Evolutionary conservation across 306 rosid species (phyloP), one percentile per base, ranked within the genome.

Genomic region (Biancaea sappan): DNA sequence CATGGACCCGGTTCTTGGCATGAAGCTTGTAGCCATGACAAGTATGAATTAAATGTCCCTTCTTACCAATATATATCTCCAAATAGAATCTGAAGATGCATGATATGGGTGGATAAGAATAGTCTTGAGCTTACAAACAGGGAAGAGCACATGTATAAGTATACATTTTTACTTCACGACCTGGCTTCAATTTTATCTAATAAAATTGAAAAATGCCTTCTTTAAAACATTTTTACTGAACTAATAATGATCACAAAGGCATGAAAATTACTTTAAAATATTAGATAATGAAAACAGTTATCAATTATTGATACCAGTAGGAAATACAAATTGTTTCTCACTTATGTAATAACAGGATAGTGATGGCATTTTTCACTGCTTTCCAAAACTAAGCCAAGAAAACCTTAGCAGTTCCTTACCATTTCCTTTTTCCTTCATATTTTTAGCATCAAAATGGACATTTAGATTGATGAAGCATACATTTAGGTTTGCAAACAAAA

Each of bases 11-110:
- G 56, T 86, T 86, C 81, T 84, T 92, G 70, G 86, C 86, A 65
- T 79, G 86, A 15, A 13, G 89, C 82, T 60, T 91, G 67, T 73
- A 88, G 72, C 97, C 97, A 71, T 83, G 65, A 59, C 97, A 91
- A 73, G 86, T 88, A 75, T 73, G 91, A 68, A 94, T 91, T 72
- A 84, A 78, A 79, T 91, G 96, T 29, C 98, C 96, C 77, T 75
- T 82, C 74, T 85, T 86, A 40, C 96, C 94, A 54, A 94, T 59
- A 65, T 71, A 86, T 61, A 89, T 81, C 88, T 94, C 97, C 22
- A 88, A 88, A 82, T 96, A 94, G 71, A 85, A 91, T 84, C 94
- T 94, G 88, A 29, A 78, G 73, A 74, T 64, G 70, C 44, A 80
- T 65, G 56, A 51, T 58, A 50, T 8, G 48, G 9, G 72, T 16